Conservation (phyloP, 768 basidiomycete species). For the Paxillus ammoniavirescens region DNA sequence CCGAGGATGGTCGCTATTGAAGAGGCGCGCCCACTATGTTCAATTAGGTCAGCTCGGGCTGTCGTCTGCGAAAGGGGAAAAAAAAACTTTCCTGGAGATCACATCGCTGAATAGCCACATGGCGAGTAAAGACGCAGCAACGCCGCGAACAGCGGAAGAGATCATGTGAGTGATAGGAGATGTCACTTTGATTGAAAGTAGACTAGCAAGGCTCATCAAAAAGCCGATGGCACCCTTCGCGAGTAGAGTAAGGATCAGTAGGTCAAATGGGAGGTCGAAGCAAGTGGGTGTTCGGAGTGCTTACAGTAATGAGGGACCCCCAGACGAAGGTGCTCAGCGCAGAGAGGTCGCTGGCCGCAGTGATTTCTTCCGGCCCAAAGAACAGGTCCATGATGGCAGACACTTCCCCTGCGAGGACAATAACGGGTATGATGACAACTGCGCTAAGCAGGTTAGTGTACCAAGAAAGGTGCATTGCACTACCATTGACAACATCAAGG, state of each 20-base stretch:
- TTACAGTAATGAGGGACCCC: conserved; percentile 77
- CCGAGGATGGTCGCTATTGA: conserved; percentile 80
- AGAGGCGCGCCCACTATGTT: conserved; percentile 67
- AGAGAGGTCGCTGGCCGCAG: conserved; percentile 40
- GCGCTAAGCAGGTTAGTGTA: conserved; percentile 88
- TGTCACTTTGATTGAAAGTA: conserved; percentile 95
- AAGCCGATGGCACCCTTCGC: conserved; percentile 82
- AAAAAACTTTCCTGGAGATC: conserved; percentile 63
- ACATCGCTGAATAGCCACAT: conserved; percentile 80
- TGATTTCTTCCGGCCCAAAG: conserved; percentile 41
- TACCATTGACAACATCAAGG: conserved; percentile 75
- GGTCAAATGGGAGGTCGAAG: background rate
- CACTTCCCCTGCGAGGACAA: conserved; percentile 75
- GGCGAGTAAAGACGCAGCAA: conserved; percentile 83
- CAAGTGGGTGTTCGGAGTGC: conserved; percentile 21
- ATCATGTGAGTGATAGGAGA: conserved; percentile 98
- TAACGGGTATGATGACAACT: conserved; percentile 65
- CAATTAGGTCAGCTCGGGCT: conserved; percentile 2
- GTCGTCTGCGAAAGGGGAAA: background rate
- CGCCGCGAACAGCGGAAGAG: conserved; percentile 92
- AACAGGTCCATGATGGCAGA: conserved; percentile 62
- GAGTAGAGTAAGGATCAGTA: conserved; percentile 3
- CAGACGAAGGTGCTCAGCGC: conserved; percentile 65
- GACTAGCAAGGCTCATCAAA: conserved; percentile 90
- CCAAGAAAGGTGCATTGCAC: conserved; percentile 84